Evolutionary conservation across 148 eudicot genomes (phyloP).

Genomic region (Nepenthes gracilis): DNA sequence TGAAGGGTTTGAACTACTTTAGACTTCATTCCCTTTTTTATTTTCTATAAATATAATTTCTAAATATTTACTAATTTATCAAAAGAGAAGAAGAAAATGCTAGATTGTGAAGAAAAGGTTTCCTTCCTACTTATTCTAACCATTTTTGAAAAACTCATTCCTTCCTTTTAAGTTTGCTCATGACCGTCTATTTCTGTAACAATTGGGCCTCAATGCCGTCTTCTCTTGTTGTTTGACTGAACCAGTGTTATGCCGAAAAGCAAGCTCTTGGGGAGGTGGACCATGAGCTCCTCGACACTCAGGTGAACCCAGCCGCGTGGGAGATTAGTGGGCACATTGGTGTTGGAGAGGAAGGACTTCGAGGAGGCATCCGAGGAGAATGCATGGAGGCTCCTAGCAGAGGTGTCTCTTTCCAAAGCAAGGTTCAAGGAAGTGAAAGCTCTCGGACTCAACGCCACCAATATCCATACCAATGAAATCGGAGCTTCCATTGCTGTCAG

Average conservation of each 20-base stretch:
- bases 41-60: too few relatives aligned
- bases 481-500: slow-evolving; percentile 10
- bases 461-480: slow-evolving; percentile 13
- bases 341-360: slow-evolving; percentile 78
- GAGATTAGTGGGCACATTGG: slow-evolving; percentile 98
- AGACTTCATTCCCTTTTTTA: too few relatives aligned
- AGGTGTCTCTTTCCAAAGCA: slow-evolving; percentile 78
- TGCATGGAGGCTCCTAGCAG: slow-evolving; percentile 92
- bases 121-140: too few relatives aligned
- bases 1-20: too few relatives aligned
- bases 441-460: slow-evolving; percentile 44
- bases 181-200: too few relatives aligned
- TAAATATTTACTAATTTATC: too few relatives aligned
- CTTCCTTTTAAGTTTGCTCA: too few relatives aligned
- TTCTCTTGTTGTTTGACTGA: background rate
- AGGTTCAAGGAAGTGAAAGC: slow-evolving; percentile 71
- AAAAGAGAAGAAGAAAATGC: too few relatives aligned
- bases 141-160: too few relatives aligned
- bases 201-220: too few relatives aligned
- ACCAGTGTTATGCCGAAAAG: slow-evolving; percentile 94
- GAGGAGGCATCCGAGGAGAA: slow-evolving; percentile 84
- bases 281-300: slow-evolving; percentile 72
- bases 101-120: too few relatives aligned
- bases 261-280: slow-evolving; percentile 87
- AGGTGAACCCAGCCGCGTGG: slow-evolving; percentile 99